Percentiles rank a stretch among this genome's conserved stretches.
These are phyloP conservation scores for Sindora glabra DNA, from an alignment of 306 rosid species.

Conservation along the genomic window DNA sequence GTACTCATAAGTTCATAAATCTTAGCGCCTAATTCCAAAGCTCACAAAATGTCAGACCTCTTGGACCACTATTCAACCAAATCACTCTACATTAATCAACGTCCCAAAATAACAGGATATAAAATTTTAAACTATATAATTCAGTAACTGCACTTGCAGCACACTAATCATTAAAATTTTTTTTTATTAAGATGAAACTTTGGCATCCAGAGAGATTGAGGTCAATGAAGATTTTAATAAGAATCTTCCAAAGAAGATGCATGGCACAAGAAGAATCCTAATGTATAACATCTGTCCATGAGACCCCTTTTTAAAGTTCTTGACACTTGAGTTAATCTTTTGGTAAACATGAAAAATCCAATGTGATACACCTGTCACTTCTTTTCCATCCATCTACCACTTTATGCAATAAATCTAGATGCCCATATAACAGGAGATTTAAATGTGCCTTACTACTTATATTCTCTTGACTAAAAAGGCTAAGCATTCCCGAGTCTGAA, in stretches of 20 bases:
- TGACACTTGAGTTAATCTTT: no score
- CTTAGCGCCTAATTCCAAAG: no score
- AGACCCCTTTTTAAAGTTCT: no score
- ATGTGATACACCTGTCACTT: no score
- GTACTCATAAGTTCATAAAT: no score
- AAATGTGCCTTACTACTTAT: background rate
- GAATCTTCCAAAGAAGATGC: background rate
- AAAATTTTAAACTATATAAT: background rate
- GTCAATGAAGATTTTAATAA: background rate
- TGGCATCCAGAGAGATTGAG: background rate
- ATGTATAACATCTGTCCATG: background rate
- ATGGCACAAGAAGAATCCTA: background rate
- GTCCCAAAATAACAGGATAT: background rate
- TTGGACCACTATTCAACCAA: conserved; percentile 1
- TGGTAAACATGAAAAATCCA: no score
- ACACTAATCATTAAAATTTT: background rate
- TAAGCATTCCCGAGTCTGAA: background rate
- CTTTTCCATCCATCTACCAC: background rate
- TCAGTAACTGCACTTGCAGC: background rate
- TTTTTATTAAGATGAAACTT: no score
- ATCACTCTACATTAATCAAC: conserved; percentile 8
- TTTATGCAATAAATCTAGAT: background rate
- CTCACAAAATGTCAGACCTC: background rate
- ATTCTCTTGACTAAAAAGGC: background rate
- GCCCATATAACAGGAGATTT: background rate